A percentile compares a stretch with the other conserved stretches of the same genome.
Evolutionary conservation across 495 filamentous ascomycete genomes (phyloP).

Genomic region (Daldinia vernicosa): DNA sequence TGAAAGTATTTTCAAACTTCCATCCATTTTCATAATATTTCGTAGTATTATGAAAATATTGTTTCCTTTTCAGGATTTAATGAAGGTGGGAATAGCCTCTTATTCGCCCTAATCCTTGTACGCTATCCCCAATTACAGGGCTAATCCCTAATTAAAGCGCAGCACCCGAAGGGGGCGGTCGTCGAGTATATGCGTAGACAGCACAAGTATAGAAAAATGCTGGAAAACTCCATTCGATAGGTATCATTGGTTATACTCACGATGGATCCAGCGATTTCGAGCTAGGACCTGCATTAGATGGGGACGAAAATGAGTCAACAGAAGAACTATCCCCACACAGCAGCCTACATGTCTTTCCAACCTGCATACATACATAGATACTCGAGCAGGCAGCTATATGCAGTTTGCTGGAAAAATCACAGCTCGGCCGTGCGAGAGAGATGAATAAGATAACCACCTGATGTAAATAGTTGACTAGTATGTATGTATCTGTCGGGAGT

Average conservation of each 20-base stretch:
- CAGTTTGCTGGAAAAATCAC: neutral
- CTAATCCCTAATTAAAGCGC: no score
- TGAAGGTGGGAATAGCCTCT: no score
- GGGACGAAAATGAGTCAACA: slow-evolving; percentile 39
- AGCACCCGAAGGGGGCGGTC: no score
- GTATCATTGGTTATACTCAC: neutral
- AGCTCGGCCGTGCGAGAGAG: neutral
- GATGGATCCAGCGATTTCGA: slow-evolving; percentile 12
- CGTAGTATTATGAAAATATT: no score
- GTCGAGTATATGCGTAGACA: no score
- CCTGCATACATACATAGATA: no score
- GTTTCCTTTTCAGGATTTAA: no score
- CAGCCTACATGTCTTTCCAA: neutral
- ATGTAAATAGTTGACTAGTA: neutral
- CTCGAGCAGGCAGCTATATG: neutral
- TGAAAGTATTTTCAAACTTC: no score
- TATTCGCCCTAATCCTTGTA: no score
- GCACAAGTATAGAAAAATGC: slow-evolving; percentile 20
- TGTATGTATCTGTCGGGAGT: neutral
- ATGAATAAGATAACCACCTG: neutral
- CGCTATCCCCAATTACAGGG: no score
- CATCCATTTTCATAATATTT: no score
- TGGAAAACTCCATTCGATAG: neutral
- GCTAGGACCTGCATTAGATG: slow-evolving; percentile 41
- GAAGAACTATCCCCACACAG: slow-evolving; percentile 30